These are phyloP conservation scores for Incumbomyces delicatus DNA, from an alignment of 2,329 filamentous ascomycete genomes.

Conservation along the genomic window DNA sequence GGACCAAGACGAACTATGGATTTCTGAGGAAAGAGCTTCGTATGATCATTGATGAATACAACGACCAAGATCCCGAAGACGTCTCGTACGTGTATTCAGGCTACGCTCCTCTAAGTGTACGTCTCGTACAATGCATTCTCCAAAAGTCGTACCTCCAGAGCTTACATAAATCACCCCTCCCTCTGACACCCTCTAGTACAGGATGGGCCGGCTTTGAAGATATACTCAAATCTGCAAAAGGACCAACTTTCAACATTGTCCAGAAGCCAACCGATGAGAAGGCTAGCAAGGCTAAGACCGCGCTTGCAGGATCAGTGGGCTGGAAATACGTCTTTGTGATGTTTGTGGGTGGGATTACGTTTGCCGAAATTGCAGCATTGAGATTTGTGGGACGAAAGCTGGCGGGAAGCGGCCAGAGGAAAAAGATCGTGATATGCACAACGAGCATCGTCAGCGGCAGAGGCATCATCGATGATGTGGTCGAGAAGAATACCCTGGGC, in stretches of 20 bases:
- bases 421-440: conserved; percentile 83
- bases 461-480: conserved; percentile 74
- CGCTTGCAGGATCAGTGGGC: conserved; percentile 64
- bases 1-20: conserved; percentile 79
- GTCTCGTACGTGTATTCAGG: conserved; percentile 97
- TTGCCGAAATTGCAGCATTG: conserved; percentile 88
- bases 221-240: conserved; percentile 73
- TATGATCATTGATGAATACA: conserved; percentile 91
- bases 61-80: conserved; percentile 87
- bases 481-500: conserved; percentile 58
- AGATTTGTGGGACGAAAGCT: conserved; percentile 81
- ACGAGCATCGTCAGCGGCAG: conserved; percentile 87
- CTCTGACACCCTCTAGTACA: conserved; percentile 52
- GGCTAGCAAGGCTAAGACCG: conserved; percentile 73
- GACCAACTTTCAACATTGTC: conserved; percentile 80
- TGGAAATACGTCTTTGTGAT: conserved; percentile 92
- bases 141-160: conserved; percentile 77
- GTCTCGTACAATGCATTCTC: conserved; percentile 82
- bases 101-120: conserved; percentile 84
- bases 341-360: conserved; percentile 92
- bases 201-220: conserved; percentile 95
- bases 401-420: conserved; percentile 51
- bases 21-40: conserved; percentile 76
- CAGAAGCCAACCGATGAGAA: conserved; percentile 83
- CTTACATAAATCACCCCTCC: conserved; percentile 55